These are phyloP conservation scores for Polyporus arcularius DNA, from an alignment of 768 basidiomycete genomes.

Conservation along the genomic window DNA sequence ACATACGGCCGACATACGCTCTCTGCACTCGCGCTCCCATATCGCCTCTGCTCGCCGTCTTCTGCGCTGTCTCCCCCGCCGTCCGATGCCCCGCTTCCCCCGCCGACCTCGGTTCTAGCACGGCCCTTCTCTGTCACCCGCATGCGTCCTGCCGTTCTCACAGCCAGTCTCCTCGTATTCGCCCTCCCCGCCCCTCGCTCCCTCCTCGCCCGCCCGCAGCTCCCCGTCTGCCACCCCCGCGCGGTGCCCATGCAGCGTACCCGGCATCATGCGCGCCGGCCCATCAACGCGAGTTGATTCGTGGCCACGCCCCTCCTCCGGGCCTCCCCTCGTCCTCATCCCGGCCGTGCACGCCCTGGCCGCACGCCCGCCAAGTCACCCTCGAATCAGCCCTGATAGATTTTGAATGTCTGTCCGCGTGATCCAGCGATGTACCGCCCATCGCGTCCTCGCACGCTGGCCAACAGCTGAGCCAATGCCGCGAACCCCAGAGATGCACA, in stretches of 20 bases:
- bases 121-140: constrained; percentile 15
- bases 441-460: neutral
- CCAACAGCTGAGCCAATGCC: too few relatives aligned
- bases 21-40: neutral
- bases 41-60: neutral
- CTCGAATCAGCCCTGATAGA: constrained; percentile 16
- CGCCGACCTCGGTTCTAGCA: constrained; percentile 18
- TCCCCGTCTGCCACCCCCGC: neutral
- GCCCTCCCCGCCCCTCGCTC: neutral
- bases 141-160: neutral
- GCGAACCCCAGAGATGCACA: neutral
- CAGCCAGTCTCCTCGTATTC: neutral
- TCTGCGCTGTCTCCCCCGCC: neutral
- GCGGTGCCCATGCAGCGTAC: too few relatives aligned
- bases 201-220: neutral
- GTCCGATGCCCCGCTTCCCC: neutral
- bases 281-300: neutral
- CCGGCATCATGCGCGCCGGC: neutral
- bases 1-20: neutral
- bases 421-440: neutral
- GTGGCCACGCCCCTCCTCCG: neutral
- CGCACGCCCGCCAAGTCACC: constrained; percentile 10
- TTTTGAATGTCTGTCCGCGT: constrained; percentile 3
- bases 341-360: neutral
- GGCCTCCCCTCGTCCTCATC: neutral